Percentiles rank a stretch among this genome's conserved stretches.
Evolutionary conservation across 306 rosid genomes (phyloP).

Genomic region (Dryas drummondii): DNA sequence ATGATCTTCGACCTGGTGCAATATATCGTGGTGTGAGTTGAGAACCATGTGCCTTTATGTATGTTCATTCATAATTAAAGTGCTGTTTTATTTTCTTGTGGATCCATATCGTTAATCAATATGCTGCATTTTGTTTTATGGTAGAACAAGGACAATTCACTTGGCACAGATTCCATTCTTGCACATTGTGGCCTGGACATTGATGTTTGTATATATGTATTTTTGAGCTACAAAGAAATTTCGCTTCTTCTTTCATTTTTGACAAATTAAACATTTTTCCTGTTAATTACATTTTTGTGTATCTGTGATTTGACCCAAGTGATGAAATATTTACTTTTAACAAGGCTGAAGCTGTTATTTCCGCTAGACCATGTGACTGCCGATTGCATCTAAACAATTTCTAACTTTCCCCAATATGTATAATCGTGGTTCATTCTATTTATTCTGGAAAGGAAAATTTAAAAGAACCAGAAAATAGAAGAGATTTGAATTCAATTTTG

Average conservation of each 20-base stretch:
- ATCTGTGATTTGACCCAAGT: neutral
- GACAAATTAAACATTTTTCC: neutral
- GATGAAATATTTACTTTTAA: too few species aligned
- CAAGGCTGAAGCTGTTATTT: too few species aligned
- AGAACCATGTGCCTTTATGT: constrained; percentile 13
- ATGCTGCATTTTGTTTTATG: constrained; percentile 2
- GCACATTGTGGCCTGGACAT: constrained; percentile 20
- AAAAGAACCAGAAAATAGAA: too few species aligned
- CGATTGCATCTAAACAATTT: too few species aligned
- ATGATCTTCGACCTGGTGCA: constrained; percentile 87
- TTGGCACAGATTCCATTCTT: constrained; percentile 15
- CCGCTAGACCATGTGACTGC: too few species aligned
- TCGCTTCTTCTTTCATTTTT: neutral
- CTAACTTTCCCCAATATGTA: too few species aligned
- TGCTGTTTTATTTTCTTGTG: constrained; percentile 13
- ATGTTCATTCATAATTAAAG: constrained; percentile 21
- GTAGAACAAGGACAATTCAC: constrained; percentile 5
- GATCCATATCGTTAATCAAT: constrained; percentile 15
- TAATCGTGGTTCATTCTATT: too few species aligned
- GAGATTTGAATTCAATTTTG: too few species aligned
- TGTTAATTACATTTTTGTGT: neutral
- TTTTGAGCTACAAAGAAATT: constrained; percentile 13
- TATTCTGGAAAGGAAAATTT: too few species aligned
- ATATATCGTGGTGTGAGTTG: constrained; percentile 78
- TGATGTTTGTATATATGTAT: constrained; percentile 40